A percentile compares a stretch with the other conserved stretches of the same genome.
phyloP scores from a whole-genome alignment of 2,329 filamentous ascomycete genomes.

The Triangularia setosa region DNA sequence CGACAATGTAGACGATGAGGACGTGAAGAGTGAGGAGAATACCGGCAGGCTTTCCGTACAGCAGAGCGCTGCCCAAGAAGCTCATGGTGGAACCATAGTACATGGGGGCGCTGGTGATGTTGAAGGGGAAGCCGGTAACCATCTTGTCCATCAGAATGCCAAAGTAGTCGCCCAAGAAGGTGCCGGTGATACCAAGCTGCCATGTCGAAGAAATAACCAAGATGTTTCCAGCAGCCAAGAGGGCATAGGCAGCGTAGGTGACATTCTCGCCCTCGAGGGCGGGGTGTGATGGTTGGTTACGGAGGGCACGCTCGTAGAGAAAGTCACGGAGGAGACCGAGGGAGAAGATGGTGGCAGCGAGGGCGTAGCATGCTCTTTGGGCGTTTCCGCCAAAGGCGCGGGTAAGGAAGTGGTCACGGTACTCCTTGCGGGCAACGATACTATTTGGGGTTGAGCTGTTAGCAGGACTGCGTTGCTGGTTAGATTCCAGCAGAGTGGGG shows the following conservation, averaged over 20 bases:
- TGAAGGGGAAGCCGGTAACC: slow-evolving; percentile 95
- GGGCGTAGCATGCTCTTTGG: slow-evolving; percentile 79
- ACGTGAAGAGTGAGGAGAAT: slow-evolving; percentile 73
- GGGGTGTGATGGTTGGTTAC: slow-evolving; percentile 70
- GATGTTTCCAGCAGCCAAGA: slow-evolving; percentile 73
- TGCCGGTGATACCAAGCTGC: slow-evolving; percentile 89
- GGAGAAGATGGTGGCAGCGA: slow-evolving; percentile 85
- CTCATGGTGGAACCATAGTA: slow-evolving; percentile 92
- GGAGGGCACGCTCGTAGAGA: slow-evolving; percentile 81
- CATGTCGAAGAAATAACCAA: slow-evolving; percentile 88
- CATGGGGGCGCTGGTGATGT: slow-evolving; percentile 86
- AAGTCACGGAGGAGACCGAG: slow-evolving; percentile 85
- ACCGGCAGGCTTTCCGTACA: slow-evolving; percentile 84
- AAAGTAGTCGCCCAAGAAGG: slow-evolving; percentile 97
- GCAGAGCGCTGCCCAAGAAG: slow-evolving; percentile 82
- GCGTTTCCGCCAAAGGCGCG: slow-evolving; percentile 77
- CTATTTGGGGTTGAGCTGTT: slow-evolving; percentile 43
- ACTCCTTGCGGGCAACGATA: slow-evolving; percentile 84
- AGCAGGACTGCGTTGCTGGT: slow-evolving; percentile 24
- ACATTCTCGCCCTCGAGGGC: slow-evolving; percentile 58
- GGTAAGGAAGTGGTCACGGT: slow-evolving; percentile 84
- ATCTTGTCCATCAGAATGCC: slow-evolving; percentile 95
- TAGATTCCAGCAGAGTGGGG: background rate
- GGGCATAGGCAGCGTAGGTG: slow-evolving; percentile 62
- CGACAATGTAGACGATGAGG: slow-evolving; percentile 72